Evolutionary conservation across 495 filamentous ascomycete species (phyloP).

Genomic region (Penicillium salamii): DNA sequence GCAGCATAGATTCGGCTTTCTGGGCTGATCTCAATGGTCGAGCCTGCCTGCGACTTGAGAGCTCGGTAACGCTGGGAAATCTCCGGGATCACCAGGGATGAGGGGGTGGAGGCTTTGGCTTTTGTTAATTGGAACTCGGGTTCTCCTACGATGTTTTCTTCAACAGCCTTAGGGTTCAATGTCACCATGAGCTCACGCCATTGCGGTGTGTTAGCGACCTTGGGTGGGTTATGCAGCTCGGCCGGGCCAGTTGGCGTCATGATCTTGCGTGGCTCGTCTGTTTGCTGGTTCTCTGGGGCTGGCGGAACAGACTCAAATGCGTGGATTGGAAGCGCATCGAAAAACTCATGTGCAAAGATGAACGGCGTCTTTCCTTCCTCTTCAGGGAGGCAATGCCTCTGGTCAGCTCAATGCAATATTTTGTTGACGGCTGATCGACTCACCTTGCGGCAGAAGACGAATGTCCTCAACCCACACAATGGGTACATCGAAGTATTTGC

Average conservation of each 20-base stretch:
- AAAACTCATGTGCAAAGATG: constrained; percentile 96
- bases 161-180: constrained; percentile 53
- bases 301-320: constrained; percentile 75
- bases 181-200: constrained; percentile 90
- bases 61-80: constrained; percentile 77
- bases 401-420: neutral
- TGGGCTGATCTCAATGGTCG: constrained; percentile 84
- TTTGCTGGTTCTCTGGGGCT: constrained; percentile 29
- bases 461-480: constrained; percentile 93
- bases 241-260: constrained; percentile 46
- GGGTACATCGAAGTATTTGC: constrained; percentile 68
- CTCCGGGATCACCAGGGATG: constrained; percentile 79
- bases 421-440: constrained; percentile 7
- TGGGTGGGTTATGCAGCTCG: constrained; percentile 42
- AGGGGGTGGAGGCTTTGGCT: constrained; percentile 69
- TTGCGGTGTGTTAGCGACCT: constrained; percentile 53
- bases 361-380: constrained; percentile 72
- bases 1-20: constrained; percentile 73
- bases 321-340: constrained; percentile 97
- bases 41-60: constrained; percentile 58
- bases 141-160: constrained; percentile 40
- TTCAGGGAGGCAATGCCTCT: constrained; percentile 1
- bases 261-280: constrained; percentile 33
- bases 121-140: constrained; percentile 84
- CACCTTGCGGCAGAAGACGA: constrained; percentile 71